phyloP scores from a whole-genome alignment of 2,329 filamentous ascomycete genomes.

The Mariannaea elegans region DNA sequence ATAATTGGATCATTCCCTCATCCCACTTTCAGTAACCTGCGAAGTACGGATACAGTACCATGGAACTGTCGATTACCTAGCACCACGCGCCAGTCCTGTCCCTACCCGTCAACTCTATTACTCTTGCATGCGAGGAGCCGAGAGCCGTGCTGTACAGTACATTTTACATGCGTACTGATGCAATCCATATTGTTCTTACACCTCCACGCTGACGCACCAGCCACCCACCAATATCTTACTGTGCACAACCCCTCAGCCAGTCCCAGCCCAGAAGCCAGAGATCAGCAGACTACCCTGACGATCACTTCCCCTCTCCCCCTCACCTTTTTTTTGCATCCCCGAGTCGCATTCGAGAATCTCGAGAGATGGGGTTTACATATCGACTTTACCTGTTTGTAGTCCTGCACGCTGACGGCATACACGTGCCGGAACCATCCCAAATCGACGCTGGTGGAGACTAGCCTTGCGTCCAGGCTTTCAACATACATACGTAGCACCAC shows the following conservation, averaged over 20 bases:
- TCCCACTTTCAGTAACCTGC: not conserved
- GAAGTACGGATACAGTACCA: not conserved
- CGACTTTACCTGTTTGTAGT: slow-evolving; percentile 6
- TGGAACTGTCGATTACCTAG: not conserved
- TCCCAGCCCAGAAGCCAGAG: slow-evolving; percentile 6
- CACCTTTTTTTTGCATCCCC: not conserved
- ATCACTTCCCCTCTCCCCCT: slow-evolving; percentile 12
- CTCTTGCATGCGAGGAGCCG: not conserved
- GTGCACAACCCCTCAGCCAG: slow-evolving; percentile 14
- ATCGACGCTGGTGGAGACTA: too few relatives aligned
- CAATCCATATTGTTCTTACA: too few relatives aligned
- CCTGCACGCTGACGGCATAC: slow-evolving; percentile 18
- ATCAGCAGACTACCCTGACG: slow-evolving; percentile 29
- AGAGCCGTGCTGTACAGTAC: not conserved
- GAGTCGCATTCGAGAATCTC: slow-evolving; percentile 18
- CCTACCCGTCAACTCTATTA: not conserved
- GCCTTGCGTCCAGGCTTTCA: not conserved
- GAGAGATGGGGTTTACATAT: slow-evolving; percentile 7
- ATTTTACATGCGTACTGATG: too few relatives aligned
- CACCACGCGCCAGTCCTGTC: not conserved
- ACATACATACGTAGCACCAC: not conserved
- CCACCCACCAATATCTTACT: slow-evolving; percentile 11
- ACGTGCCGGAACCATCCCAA: too few relatives aligned
- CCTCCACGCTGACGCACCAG: slow-evolving; percentile 3
- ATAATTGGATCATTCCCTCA: slow-evolving; percentile 3